phyloP scores from a whole-genome alignment of 208 protist genomes.

The Endotrypanum monterogeii region DNA sequence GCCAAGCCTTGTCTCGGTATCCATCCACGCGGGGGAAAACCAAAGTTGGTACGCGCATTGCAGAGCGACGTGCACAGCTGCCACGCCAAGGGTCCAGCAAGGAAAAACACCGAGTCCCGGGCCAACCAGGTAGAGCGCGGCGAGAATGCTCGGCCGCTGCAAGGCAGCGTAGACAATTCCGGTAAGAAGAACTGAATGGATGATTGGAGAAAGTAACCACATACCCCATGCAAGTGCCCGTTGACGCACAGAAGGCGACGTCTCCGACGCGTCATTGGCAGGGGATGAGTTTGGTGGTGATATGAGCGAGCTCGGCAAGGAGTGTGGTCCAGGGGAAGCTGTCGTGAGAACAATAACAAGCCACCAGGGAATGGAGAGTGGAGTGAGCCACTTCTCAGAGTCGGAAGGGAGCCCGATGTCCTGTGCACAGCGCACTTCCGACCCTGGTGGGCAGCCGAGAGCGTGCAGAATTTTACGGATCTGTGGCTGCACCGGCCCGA shows the following conservation, averaged over 20 bases:
- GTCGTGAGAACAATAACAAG: slow-evolving; percentile 30
- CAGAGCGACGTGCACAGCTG: slow-evolving; percentile 20
- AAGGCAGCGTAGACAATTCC: slow-evolving; percentile 18
- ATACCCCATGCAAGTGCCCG: slow-evolving; percentile 5
- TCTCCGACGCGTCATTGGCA: background rate
- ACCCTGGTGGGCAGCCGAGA: slow-evolving; percentile 17
- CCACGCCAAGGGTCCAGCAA: slow-evolving; percentile 14
- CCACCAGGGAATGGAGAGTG: slow-evolving; percentile 31
- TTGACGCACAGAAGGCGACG: background rate
- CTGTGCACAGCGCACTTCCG: slow-evolving; percentile 20
- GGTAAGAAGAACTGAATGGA: slow-evolving; percentile 12
- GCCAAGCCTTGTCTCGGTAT: slow-evolving; percentile 18
- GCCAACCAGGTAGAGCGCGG: slow-evolving; percentile 22
- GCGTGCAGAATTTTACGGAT: slow-evolving; percentile 15
- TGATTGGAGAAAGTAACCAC: background rate
- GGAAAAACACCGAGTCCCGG: slow-evolving; percentile 14
- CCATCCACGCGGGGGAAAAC: slow-evolving; percentile 23
- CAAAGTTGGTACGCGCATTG: slow-evolving; percentile 33
- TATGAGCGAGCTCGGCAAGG: slow-evolving; percentile 13
- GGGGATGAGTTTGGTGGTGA: background rate
- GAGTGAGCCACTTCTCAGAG: slow-evolving; percentile 25
- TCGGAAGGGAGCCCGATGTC: slow-evolving; percentile 24
- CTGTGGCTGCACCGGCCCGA: slow-evolving; percentile 18
- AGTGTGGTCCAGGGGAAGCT: slow-evolving; percentile 9
- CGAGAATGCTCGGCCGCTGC: slow-evolving; percentile 21